Base-by-base conservation (phyloP, 1,284 basidiomycete genomes). In the Meira nashicola region DNA sequence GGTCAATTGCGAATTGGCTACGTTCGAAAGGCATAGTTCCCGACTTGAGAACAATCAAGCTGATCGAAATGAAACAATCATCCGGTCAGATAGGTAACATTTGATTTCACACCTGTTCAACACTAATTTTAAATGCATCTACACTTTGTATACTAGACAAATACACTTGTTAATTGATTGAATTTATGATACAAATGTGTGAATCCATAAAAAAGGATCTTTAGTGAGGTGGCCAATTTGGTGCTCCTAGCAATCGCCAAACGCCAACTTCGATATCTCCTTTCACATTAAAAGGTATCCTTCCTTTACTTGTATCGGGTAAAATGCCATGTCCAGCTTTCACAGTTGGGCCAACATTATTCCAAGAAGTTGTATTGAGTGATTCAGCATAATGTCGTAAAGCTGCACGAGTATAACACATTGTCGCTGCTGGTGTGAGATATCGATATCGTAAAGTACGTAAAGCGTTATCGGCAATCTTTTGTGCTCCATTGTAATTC, bases 201-300 rank as follows among this genome's bases (percentile, higher is more conserved):
- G 3, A 43, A 4, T 43, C 41, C 41, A 6, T 10, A 10, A 43
- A 10, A 4, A 12, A 23, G 44, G 12, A 12, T 23, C 6, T 5
- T 19, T n/a, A 48, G 4, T 17, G 46, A 56, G 66, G 68, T 17
- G 67, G 66, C 68, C 68, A 70, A 23, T 68, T 62, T 1, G 68
- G 68, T 53, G 55, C 57, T 14, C 66, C 68, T 39, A 70, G 55
- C 38, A 68, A 19, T 19, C 60, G 43, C 70, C 70, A 72, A 1
- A 68, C 54, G 1, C 68, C 66, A 28, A 65, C 63, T 61, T 72
- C 70, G 48, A 72, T 65, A 54, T 72, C 70, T 5, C 70, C 70
- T 25, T 66, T 60, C 17, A 59, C 62, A 8, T 60, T 60, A 3
- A 61, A 1, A 40, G 70, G 43, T 39, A 38, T 39, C 15, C 57